Base-by-base conservation (phyloP, 2,329 filamentous ascomycete genomes). In the Arthroderma sp. region DNA sequence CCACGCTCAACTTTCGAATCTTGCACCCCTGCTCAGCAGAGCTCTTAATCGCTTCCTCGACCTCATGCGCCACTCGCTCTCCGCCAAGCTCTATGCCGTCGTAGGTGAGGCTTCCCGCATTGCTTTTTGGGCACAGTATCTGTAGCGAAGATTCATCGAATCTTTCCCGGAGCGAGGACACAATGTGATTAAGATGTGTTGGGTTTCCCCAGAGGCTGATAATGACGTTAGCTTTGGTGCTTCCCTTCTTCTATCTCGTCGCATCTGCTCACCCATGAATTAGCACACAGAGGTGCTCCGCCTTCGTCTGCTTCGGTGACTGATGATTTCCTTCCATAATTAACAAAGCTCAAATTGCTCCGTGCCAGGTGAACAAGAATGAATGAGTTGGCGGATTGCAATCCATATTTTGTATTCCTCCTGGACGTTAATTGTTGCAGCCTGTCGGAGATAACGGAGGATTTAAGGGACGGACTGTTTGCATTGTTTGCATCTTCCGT, bases 1-100 rank as follows among this genome's bases (percentile, higher is more conserved):
- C 80, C 41, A 97, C 77, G 69, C 90, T 95, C 62, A 97, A 76
- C 72, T 90, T 94, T 52, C 75, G 84, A 66, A 96, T 86, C 43
- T 81, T 79, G 63, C 85, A 81, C 21, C 89, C 91, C 28, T 77
- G 75, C 43, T 74, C 73, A 53, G 80, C 78, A 33, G 83, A 64
- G 31, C 74, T 71, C 25, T 76, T 72, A 28, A 86, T 70, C 19
- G 74, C 76, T 54, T 81, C 74, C 66, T 86, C 84, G 37, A 87
- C 77, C 65, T 87, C 83, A 57, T 78, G 71, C 1, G 81, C 79
- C 56, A 83, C 76, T 57, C 86, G 78, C 64, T 88, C 82, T 56
- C 83, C 86, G 59, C 85, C 84, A 6, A 84, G 72, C 63, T 87
- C 84, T 62, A 87, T 81, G 61, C 84, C 81, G 69, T 84, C 81